Conservation (phyloP, 2,329 filamentous ascomycete species). For the Calycina marina region DNA sequence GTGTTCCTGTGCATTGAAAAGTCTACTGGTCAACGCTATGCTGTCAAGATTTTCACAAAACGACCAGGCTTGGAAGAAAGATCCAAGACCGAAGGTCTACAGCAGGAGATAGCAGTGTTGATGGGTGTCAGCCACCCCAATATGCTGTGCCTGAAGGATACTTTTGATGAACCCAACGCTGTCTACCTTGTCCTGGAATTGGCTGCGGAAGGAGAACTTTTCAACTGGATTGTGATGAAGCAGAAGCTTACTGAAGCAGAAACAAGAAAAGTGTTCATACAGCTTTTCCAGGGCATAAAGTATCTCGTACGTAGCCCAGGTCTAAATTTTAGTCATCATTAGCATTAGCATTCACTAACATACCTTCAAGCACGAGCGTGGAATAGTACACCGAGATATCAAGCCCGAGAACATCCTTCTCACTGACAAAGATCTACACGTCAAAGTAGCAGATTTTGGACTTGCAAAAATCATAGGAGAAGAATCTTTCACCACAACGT, state of each 20-base stretch:
- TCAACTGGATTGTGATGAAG: slow-evolving; percentile 88
- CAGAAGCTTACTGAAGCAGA: slow-evolving; percentile 76
- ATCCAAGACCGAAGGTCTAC: slow-evolving; percentile 70
- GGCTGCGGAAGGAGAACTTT: slow-evolving; percentile 83
- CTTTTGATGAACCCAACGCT: slow-evolving; percentile 79
- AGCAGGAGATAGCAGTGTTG: slow-evolving; percentile 90
- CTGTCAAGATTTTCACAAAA: slow-evolving; percentile 91
- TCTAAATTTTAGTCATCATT: neutral
- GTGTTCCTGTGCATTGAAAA: slow-evolving; percentile 88
- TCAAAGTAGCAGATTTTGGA: slow-evolving; percentile 93
- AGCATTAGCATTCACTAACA: slow-evolving; percentile 17
- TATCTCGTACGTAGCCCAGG: slow-evolving; percentile 56
- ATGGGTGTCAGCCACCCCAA: slow-evolving; percentile 97
- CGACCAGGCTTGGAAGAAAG: slow-evolving; percentile 67
- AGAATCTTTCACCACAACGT: slow-evolving; percentile 90
- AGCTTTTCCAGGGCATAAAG: slow-evolving; percentile 87
- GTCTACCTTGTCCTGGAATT: slow-evolving; percentile 88
- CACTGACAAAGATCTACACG: slow-evolving; percentile 62
- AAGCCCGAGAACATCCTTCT: slow-evolving; percentile 50
- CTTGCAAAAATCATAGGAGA: slow-evolving; percentile 97
- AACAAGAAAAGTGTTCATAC: slow-evolving; percentile 72
- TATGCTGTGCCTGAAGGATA: slow-evolving; percentile 84
- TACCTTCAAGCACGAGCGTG: slow-evolving; percentile 66
- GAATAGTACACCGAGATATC: slow-evolving; percentile 94
- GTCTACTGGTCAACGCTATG: slow-evolving; percentile 64